Conservation (phyloP, 768 basidiomycete genomes). For the Amanita exitialis region DNA sequence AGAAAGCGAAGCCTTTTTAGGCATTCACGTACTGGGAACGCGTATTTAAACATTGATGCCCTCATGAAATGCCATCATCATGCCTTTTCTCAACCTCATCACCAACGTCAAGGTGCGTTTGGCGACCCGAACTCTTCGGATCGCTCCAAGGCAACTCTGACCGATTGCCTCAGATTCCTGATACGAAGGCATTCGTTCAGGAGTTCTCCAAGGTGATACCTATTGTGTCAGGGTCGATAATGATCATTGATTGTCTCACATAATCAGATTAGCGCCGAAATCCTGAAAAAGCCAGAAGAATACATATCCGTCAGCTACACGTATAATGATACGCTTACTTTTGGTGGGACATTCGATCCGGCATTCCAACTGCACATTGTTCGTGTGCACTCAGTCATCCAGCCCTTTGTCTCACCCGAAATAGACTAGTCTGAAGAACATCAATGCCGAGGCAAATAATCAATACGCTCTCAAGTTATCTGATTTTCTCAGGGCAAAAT, state of each 20-base stretch:
- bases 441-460: constrained; percentile 36
- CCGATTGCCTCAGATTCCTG: constrained; percentile 17
- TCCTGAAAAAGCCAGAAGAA: constrained; percentile 42
- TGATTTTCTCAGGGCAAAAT: constrained; percentile 40
- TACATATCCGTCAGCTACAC: constrained; percentile 45
- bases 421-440: constrained; percentile 50
- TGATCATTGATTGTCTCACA: background rate
- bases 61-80: constrained; percentile 6
- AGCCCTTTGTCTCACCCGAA: background rate
- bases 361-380: constrained; percentile 53
- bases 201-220: constrained; percentile 47
- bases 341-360: constrained; percentile 54
- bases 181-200: constrained; percentile 31
- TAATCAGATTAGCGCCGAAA: constrained; percentile 39
- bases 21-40: background rate
- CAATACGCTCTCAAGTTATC: constrained; percentile 47
- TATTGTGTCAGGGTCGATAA: background rate
- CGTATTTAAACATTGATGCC: no score
- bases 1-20: no score
- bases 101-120: constrained; percentile 32
- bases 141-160: background rate
- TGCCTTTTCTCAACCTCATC: constrained; percentile 33
- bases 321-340: constrained; percentile 52
- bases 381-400: constrained; percentile 14
- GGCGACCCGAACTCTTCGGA: no score